Evolutionary conservation across 148 eudicot genomes (phyloP), one percentile per base, ranked within the genome.

Genomic region (Nepenthes gracilis): DNA sequence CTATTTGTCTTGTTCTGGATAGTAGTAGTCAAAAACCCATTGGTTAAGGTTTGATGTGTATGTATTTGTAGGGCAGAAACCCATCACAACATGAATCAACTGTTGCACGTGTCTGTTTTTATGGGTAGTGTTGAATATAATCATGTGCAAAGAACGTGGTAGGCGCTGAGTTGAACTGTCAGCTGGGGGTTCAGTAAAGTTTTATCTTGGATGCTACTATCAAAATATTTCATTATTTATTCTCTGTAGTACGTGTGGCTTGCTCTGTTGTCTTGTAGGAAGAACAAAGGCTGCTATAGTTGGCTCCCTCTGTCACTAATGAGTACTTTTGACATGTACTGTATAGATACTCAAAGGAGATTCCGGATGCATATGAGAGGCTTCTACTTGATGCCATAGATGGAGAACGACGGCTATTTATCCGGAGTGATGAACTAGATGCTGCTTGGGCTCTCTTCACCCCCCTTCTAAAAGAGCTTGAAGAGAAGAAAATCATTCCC

Each of bases 361-460:
- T 93, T 64, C 91, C 98, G 2, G 96, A 88, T 80, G 98, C 98
- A 52, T 93, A 93, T 35, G 96, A 93, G 79, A 78, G 96, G 74
- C 91, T 93, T 54, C 81, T 93, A 70, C 87, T 93, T 8, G 98
- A 93, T 75, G 98, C 98, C 2, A 78, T 88, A 15, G 98, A 88
- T 75, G 98, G 98, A 36, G 96, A 93, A 70, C 80, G 96, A 68
- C 79, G 98, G 69, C 69, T 93, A 35, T 93, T 93, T 65, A 93
- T 93, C 15, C 75, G 96, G 33, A 93, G 98, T 51, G 98, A 93
- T 53, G 95, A 93, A 70, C 80, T 93, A 15, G 85, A 93, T 67
- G 98, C 98, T 67, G 96, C 98, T 55, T 93, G 98, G 98, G 57
- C 87, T 0, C 83, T 93, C 33, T 93, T 93, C 78, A 88, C 96